These are phyloP conservation scores for Mycena albidolilacea DNA, from an alignment of 768 basidiomycete species.

Conservation along the genomic window DNA sequence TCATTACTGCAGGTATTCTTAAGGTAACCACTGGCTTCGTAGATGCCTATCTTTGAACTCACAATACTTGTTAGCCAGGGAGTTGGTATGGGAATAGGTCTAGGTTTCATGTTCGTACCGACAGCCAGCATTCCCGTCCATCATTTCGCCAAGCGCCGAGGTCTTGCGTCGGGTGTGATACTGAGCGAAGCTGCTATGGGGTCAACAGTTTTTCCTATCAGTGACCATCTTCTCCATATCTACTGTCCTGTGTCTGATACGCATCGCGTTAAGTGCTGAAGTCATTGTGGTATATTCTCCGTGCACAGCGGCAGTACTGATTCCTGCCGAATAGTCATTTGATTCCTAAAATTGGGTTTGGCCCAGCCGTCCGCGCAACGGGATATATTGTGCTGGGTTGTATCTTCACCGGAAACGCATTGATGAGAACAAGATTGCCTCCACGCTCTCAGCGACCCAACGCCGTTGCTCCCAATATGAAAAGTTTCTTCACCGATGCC, in stretches of 20 bases:
- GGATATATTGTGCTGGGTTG: constrained; percentile 1
- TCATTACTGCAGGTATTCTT: constrained; percentile 3
- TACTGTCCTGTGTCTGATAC: no score
- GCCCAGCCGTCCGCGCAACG: constrained; percentile 7
- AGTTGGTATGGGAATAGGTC: constrained; percentile 17
- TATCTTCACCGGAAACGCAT: not conserved
- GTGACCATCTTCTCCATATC: not conserved
- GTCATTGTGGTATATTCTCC: not conserved
- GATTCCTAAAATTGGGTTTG: constrained; percentile 12
- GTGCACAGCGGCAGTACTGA: not conserved
- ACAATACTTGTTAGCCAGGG: constrained; percentile 2
- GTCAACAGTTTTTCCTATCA: constrained; percentile 3
- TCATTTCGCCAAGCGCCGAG: not conserved
- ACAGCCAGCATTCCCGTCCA: constrained; percentile 7
- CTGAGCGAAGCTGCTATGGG: constrained; percentile 11
- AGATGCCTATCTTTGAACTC: no score
- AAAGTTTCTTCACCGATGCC: constrained; percentile 11
- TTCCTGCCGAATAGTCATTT: not conserved
- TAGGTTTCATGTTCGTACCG: constrained; percentile 1
- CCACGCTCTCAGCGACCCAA: constrained; percentile 6
- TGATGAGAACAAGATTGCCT: constrained; percentile 1
- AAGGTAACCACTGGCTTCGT: not conserved
- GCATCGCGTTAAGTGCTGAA: constrained; percentile 8
- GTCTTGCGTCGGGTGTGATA: constrained; percentile 9
- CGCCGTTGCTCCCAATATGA: not conserved